Evolutionary conservation across 2,329 filamentous ascomycete genomes (phyloP).

Genomic region (Trichoderma sp.): DNA sequence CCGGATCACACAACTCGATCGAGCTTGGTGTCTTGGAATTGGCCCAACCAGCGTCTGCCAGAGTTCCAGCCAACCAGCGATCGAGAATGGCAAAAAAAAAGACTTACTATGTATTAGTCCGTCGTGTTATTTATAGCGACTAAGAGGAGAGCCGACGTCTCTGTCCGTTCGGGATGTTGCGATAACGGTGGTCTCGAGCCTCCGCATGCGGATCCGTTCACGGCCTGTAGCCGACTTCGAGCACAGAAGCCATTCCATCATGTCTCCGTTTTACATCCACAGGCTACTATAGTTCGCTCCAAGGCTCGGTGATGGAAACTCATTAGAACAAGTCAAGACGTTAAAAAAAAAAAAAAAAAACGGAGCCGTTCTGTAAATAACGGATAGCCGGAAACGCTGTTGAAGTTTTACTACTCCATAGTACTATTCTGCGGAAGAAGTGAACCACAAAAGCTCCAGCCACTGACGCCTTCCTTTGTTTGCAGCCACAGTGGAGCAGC

Average conservation of each 20-base stretch:
- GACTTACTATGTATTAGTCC: neutral
- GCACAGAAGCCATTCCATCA: neutral
- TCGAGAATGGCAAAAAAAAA: neutral
- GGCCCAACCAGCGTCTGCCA: neutral
- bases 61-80: neutral
- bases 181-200: neutral
- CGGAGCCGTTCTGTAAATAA: neutral
- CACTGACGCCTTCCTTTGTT: neutral
- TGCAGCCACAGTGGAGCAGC: constrained; percentile 8
- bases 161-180: neutral
- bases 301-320: neutral
- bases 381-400: neutral
- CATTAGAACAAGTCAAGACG: neutral
- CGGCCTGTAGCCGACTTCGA: neutral
- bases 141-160: neutral
- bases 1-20: neutral
- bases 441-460: constrained; percentile 1
- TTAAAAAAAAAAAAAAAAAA: neutral
- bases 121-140: constrained; percentile 12
- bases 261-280: neutral
- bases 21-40: neutral
- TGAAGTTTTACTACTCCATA: neutral
- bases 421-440: no score
- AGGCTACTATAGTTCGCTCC: neutral
- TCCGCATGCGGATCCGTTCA: neutral